A percentile compares a stretch with the other conserved stretches of the same genome.
These are phyloP conservation scores for Amanita rimosa DNA, from an alignment of 768 basidiomycete species.

Conservation along the genomic window DNA sequence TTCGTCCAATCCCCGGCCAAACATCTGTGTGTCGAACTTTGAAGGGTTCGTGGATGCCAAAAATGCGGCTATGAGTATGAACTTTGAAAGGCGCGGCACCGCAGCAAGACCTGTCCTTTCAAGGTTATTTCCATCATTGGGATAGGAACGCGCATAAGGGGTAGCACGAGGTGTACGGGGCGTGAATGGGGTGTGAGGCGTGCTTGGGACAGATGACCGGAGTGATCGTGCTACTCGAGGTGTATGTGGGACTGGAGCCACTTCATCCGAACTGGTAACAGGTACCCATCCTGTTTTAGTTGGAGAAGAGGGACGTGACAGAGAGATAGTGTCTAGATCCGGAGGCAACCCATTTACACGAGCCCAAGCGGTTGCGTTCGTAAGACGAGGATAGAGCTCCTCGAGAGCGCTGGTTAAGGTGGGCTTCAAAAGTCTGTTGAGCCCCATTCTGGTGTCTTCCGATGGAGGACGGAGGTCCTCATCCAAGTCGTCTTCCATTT, in stretches of 20 bases:
- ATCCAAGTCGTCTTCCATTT: slow-evolving; percentile 6
- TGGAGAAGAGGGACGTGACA: slow-evolving; percentile 1
- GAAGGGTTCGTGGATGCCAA: slow-evolving; percentile 80
- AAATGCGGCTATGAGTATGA: slow-evolving; percentile 62
- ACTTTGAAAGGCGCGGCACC: slow-evolving; percentile 42
- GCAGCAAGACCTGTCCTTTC: slow-evolving; percentile 17
- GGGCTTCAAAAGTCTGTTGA: slow-evolving; percentile 50
- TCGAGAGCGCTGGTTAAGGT: slow-evolving; percentile 55
- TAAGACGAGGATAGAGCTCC: slow-evolving; percentile 54
- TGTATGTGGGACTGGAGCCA: background rate
- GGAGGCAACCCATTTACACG: slow-evolving; percentile 9
- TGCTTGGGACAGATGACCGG: background rate
- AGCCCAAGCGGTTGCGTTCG: slow-evolving; percentile 58
- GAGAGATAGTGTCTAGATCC: background rate
- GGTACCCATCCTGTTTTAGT: background rate
- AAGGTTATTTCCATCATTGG: background rate
- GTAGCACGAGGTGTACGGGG: slow-evolving; percentile 1
- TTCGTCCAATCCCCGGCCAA: slow-evolving; percentile 65
- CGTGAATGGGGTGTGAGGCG: slow-evolving; percentile 2
- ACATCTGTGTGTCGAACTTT: slow-evolving; percentile 72
- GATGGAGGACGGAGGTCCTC: slow-evolving; percentile 24
- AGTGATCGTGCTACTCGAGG: background rate
- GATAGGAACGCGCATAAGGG: background rate
- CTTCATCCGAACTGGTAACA: background rate
- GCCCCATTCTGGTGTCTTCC: slow-evolving; percentile 56